Conservation (phyloP, 1,284 basidiomycete species). For the Cryptococcus sp. region DNA sequence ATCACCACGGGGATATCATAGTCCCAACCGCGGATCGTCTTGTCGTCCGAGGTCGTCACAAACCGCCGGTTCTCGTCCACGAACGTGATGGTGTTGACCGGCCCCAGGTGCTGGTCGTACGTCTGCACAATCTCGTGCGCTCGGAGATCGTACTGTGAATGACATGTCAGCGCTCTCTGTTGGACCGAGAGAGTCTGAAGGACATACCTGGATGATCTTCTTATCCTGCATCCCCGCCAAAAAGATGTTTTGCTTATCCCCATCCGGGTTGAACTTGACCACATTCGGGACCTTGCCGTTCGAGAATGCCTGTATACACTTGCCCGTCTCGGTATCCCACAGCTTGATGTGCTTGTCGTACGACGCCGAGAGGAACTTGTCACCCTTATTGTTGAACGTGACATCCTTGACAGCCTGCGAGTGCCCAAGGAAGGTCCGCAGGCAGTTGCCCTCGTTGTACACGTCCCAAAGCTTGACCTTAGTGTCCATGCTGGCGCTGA, state of each 20-base stretch:
- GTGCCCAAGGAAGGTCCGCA: slow-evolving; percentile 97
- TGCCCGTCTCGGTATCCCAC: slow-evolving; percentile 96
- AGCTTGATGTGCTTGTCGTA: slow-evolving; percentile 98
- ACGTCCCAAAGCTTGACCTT: slow-evolving; percentile 99
- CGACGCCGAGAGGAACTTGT: slow-evolving; percentile 82
- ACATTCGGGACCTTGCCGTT: slow-evolving; percentile 97
- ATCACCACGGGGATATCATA: slow-evolving; percentile 98
- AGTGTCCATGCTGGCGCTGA: slow-evolving; percentile 96
- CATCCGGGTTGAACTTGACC: slow-evolving; percentile 90
- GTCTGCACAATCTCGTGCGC: slow-evolving; percentile 93
- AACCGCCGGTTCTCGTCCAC: slow-evolving; percentile 94
- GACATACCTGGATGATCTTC: slow-evolving; percentile 87
- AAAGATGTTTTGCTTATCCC: slow-evolving; percentile 94
- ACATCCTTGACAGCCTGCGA: slow-evolving; percentile 95
- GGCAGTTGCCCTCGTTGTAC: slow-evolving; percentile 92
- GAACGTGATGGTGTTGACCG: slow-evolving; percentile 98
- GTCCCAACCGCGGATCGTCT: slow-evolving; percentile 98
- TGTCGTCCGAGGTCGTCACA: slow-evolving; percentile 98
- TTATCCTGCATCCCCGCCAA: slow-evolving; percentile 98
- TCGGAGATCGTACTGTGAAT: slow-evolving; percentile 83
- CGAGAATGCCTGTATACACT: slow-evolving; percentile 90
- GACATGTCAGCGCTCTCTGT: background rate
- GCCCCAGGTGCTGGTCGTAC: slow-evolving; percentile 97
- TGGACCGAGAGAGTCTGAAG: background rate
- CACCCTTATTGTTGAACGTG: slow-evolving; percentile 88